phyloP scores from a whole-genome alignment of 306 rosid genomes.

The Quercus engelmannii region DNA sequence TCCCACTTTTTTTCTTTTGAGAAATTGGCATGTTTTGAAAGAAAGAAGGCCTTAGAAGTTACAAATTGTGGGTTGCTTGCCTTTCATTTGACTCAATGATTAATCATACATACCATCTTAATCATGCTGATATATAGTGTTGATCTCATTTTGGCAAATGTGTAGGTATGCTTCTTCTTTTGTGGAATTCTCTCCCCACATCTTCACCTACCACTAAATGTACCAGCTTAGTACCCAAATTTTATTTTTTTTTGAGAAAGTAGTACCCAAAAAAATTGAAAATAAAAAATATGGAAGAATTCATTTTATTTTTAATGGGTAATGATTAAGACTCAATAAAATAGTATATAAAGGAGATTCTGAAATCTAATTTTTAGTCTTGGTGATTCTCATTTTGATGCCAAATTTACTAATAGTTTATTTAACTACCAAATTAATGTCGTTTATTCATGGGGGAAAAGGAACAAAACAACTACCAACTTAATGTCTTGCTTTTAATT shows the following conservation, averaged over 20 bases:
- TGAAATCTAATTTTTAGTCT: not conserved
- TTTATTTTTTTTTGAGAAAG: too few relatives aligned
- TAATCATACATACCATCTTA: slow-evolving; percentile 40
- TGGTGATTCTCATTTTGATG: not conserved
- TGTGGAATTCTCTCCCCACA: not conserved
- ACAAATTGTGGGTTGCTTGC: slow-evolving; percentile 58
- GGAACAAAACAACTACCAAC: too few relatives aligned
- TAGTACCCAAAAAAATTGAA: too few relatives aligned
- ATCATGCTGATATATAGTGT: slow-evolving; percentile 12
- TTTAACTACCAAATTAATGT: not conserved
- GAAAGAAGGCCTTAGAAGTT: slow-evolving; percentile 36
- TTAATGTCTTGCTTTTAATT: too few relatives aligned
- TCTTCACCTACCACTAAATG: not conserved
- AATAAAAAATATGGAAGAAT: not conserved
- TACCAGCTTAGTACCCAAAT: not conserved
- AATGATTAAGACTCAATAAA: too few relatives aligned
- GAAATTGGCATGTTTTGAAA: not conserved
- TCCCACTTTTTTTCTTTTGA: not conserved
- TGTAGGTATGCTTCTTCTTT: not conserved
- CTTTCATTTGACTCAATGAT: slow-evolving; percentile 70
- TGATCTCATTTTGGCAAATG: not conserved
- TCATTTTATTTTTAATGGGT: not conserved
- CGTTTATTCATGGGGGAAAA: too few relatives aligned
- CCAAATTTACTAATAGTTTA: not conserved
- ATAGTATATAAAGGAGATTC: not conserved